These are phyloP conservation scores for Heliosperma pusillum DNA, from an alignment of 148 eudicot species.

Conservation along the genomic window DNA sequence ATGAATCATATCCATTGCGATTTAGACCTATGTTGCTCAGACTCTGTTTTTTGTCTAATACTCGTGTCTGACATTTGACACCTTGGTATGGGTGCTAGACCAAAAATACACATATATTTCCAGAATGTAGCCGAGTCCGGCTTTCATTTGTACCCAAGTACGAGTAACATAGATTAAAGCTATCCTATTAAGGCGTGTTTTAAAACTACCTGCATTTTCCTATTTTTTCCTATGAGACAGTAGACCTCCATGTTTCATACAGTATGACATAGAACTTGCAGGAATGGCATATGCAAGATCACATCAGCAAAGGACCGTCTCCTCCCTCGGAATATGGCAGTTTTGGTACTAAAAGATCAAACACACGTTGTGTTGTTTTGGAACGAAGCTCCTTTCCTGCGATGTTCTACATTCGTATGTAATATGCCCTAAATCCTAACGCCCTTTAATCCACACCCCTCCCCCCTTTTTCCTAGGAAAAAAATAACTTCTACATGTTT, in stretches of 20 bases:
- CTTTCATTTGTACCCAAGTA: conserved; percentile 1
- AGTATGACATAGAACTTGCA: background rate
- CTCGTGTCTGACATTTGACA: background rate
- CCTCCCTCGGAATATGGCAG: background rate
- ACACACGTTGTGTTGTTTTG: background rate
- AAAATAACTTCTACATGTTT: too few species aligned
- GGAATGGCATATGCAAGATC: background rate
- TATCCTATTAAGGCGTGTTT: background rate
- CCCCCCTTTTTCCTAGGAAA: too few species aligned
- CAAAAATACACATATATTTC: background rate
- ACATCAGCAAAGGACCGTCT: background rate
- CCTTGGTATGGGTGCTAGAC: background rate
- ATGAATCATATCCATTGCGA: background rate
- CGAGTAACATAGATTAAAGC: background rate
- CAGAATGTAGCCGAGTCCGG: background rate
- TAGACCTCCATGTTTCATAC: background rate
- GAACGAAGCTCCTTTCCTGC: background rate
- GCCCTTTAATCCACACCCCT: background rate
- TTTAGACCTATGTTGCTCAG: background rate
- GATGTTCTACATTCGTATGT: background rate
- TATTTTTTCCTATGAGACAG: background rate
- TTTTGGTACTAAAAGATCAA: background rate
- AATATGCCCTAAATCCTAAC: background rate
- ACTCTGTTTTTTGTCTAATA: background rate
- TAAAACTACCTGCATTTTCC: conserved; percentile 9